Evolutionary conservation across 495 filamentous ascomycete genomes (phyloP).

Genomic region (Trypethelium eluteriae): DNA sequence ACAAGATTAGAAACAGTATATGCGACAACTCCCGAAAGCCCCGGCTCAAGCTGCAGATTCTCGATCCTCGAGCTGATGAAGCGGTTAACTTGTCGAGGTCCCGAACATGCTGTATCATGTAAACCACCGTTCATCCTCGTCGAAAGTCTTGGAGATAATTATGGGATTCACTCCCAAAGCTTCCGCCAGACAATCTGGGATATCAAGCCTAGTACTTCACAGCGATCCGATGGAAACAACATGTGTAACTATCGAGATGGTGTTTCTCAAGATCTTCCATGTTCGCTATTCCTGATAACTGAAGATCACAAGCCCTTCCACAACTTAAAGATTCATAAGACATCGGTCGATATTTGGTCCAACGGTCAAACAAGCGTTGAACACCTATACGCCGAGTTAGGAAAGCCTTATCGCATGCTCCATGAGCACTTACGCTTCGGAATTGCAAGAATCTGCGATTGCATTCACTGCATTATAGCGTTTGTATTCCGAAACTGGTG

Average conservation of each 20-base stretch:
- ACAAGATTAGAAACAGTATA: background rate
- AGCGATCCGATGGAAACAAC: background rate
- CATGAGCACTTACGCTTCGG: background rate
- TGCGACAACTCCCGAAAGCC: background rate
- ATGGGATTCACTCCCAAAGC: background rate
- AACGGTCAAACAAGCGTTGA: background rate
- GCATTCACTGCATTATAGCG: background rate
- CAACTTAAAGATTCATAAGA: background rate
- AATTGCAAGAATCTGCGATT: background rate
- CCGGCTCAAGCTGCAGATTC: conserved; percentile 1
- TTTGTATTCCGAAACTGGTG: background rate
- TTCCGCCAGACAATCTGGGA: background rate
- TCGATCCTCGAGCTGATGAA: background rate
- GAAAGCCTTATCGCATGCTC: background rate
- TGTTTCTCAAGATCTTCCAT: background rate
- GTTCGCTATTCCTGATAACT: background rate
- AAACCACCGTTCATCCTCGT: background rate
- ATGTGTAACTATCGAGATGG: background rate
- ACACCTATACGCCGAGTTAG: conserved; percentile 1
- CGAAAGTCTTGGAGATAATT: background rate
- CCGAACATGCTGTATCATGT: background rate
- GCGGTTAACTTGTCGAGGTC: background rate
- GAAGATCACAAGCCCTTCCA: background rate
- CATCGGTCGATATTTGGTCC: background rate
- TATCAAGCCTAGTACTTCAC: background rate